These are phyloP conservation scores for Coemansia sp. DNA, from an alignment of 371 early-diverging fungal species.

Conservation along the genomic window DNA sequence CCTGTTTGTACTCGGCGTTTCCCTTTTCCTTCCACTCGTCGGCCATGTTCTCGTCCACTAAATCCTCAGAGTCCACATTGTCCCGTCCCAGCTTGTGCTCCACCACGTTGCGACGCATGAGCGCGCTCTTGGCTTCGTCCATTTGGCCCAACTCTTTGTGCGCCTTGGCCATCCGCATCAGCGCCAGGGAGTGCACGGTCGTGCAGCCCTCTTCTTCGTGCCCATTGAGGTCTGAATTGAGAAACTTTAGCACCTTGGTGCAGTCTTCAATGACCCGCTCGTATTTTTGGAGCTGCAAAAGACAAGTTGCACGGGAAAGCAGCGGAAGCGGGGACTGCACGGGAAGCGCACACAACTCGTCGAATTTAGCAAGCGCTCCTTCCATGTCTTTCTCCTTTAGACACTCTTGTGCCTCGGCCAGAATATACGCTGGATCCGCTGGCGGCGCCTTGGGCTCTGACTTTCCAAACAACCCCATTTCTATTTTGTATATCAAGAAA, in stretches of 20 bases:
- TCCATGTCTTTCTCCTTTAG: conserved; percentile 47
- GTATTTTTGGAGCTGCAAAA: conserved; percentile 46
- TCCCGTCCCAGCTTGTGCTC: conserved; percentile 51
- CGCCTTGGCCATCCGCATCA: conserved; percentile 54
- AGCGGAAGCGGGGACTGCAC: conserved; percentile 52
- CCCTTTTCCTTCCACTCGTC: conserved; percentile 53
- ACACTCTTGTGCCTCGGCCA: conserved; percentile 51
- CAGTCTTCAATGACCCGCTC: conserved; percentile 51
- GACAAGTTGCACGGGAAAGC: conserved; percentile 51
- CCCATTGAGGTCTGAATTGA: conserved; percentile 46
- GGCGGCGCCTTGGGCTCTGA: conserved; percentile 47
- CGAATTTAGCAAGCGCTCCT: conserved; percentile 47
- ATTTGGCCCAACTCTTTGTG: conserved; percentile 51
- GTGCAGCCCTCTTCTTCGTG: conserved; percentile 52
- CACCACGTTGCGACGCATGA: conserved; percentile 53
- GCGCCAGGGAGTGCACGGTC: conserved; percentile 52
- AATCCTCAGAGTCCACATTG: conserved; percentile 11
- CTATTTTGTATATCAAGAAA: not conserved
- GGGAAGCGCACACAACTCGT: conserved; percentile 50
- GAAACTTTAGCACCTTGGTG: conserved; percentile 50
- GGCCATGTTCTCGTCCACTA: conserved; percentile 30
- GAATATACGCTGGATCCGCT: conserved; percentile 31
- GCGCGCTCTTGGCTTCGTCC: conserved; percentile 50
- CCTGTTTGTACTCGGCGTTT: conserved; percentile 49
- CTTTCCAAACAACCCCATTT: conserved; percentile 11